These are phyloP conservation scores for Aaosphaeria pasadenensis DNA, from an alignment of 2,329 filamentous ascomycete genomes.

Conservation along the genomic window DNA sequence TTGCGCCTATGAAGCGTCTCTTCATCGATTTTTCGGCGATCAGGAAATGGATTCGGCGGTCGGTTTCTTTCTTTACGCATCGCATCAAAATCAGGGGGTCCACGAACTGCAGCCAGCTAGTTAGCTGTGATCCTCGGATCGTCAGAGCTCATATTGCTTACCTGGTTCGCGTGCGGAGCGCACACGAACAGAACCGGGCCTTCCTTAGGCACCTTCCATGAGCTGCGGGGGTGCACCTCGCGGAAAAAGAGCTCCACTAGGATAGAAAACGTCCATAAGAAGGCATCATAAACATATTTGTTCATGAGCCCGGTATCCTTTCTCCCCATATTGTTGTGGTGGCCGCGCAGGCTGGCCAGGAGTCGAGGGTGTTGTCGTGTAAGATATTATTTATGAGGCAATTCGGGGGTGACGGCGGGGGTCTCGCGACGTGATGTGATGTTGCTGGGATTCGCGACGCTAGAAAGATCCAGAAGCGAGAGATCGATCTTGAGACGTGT, in stretches of 20 bases:
- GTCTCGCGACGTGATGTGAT: too few relatives aligned
- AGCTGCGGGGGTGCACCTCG: conserved; percentile 90
- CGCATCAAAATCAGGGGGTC: conserved; percentile 93
- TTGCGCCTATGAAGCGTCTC: conserved; percentile 81
- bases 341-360: not conserved
- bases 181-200: conserved; percentile 94
- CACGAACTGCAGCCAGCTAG: conserved; percentile 66
- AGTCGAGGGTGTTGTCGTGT: too few relatives aligned
- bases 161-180: conserved; percentile 84
- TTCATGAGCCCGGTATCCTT: conserved; percentile 55
- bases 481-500: too few relatives aligned
- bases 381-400: too few relatives aligned
- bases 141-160: conserved; percentile 5
- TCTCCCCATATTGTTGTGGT: conserved; percentile 19
- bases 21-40: conserved; percentile 95
- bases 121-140: not conserved
- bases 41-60: conserved; percentile 84
- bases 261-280: conserved; percentile 74
- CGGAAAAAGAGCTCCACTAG: conserved; percentile 96
- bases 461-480: too few relatives aligned
- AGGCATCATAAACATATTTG: conserved; percentile 72
- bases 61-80: conserved; percentile 80
- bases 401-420: too few relatives aligned
- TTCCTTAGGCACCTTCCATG: conserved; percentile 87
- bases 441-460: too few relatives aligned